Evolutionary conservation across 139 green algal genomes (phyloP), one percentile per base, ranked within the genome.

Genomic region (Tetradesmus obliquus): DNA sequence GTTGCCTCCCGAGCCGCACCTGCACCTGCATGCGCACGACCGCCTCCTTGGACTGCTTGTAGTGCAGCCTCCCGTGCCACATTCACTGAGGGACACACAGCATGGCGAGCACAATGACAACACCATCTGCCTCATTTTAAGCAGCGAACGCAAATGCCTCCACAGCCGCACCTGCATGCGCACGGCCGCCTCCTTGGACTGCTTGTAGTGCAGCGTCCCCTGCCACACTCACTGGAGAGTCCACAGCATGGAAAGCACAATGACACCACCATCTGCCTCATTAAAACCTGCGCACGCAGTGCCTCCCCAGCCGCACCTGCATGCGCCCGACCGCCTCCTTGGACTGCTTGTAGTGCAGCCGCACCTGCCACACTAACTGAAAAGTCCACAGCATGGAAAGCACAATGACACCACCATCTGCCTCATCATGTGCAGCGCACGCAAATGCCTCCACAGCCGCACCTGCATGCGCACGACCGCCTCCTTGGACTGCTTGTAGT

Each of bases 381-480:
- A 17, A 24, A 4, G 32, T 76, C 17, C 66, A n/a, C 66, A 3
- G 66, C 66, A 24, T 45, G 32, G 32, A 45, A 45, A 45, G 32
- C 32, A 45, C 32, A 45, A 45, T 45, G 32, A 45, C 32, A 45
- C 32, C 32, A 45, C 32, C 32, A 45, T 45, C 32, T 45, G 32
- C 32, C 32, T 45, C 32, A 45, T 45, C 32, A 45, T 45, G 32
- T 13, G 17, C 12, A 32, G 71, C 71, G 8, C 71, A 79, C 13
- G n/a, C 71, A n/a, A 57, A 79, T 5, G 72, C 72, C 6, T 9
- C 20, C 19, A 9, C 72, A 5, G 6, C 8, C 88, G 10, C 54
- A 93, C 93, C 94, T 97, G 96, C 62, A 97, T 71, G 74, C 86
- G 55, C 84, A 93, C 66, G 3, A 90, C 86, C 62, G 69, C 17